A percentile compares a stretch with the other conserved stretches of the same genome.
These are phyloP conservation scores for Radiomyces spectabilis DNA, from an alignment of 192 early-diverging fungal species.

Conservation along the genomic window DNA sequence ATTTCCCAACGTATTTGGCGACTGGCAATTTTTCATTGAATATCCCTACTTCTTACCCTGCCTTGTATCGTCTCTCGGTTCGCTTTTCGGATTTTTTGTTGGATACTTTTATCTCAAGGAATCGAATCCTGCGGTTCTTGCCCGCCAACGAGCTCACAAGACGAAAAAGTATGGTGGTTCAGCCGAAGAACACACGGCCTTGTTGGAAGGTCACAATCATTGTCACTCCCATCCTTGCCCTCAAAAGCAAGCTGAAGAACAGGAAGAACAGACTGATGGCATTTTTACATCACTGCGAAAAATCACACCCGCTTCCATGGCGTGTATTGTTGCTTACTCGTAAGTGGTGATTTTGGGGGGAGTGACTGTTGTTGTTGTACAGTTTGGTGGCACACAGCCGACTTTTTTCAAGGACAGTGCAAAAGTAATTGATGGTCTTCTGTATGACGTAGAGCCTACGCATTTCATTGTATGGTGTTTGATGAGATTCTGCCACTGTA, in stretches of 20 bases:
- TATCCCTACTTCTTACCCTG: conserved; percentile 88
- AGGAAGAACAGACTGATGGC: too few species aligned
- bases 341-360: background rate
- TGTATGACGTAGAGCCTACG: conserved; percentile 23
- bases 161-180: too few species aligned
- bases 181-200: too few species aligned
- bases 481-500: conserved; percentile 38
- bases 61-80: conserved; percentile 51
- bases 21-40: conserved; percentile 44
- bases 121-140: conserved; percentile 30
- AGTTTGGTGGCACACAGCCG: too few species aligned
- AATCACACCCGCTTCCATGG: background rate
- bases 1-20: conserved; percentile 56
- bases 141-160: background rate
- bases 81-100: conserved; percentile 54
- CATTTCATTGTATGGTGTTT: conserved; percentile 40
- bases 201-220: too few species aligned
- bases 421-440: too few species aligned
- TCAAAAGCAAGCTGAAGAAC: too few species aligned
- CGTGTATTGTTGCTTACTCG: conserved; percentile 16
- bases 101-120: conserved; percentile 61
- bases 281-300: too few species aligned
- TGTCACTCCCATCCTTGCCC: too few species aligned
- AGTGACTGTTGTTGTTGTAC: too few species aligned
- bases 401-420: too few species aligned